Evolutionary conservation across 2,329 filamentous ascomycete genomes (phyloP), one percentile per base, ranked within the genome.

Genomic region (Fonsecaea pedrosoi): DNA sequence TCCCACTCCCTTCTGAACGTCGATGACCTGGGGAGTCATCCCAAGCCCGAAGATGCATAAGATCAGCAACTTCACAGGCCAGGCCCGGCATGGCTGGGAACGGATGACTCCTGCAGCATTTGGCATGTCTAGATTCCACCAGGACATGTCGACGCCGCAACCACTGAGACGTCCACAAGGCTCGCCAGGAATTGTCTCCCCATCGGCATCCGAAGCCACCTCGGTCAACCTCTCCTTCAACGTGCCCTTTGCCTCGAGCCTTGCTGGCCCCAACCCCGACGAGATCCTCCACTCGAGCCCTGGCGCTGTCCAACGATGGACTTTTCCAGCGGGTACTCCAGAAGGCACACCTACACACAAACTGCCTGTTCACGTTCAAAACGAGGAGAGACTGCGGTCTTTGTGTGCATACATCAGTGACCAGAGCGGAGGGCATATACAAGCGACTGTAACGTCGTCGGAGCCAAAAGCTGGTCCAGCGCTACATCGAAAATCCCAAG

Each of bases 161-260:
- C 80, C 83, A 67, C 79, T 85, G 75, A 87, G 88, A 79, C 86
- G 87, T 71, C 77, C 84, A 76, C 75, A 84, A 75, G 82, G 76
- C 60, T 73, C 76, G 42, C 71, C 76, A 25, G 77, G 86, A 65
- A 83, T 87, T 70, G 82, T 88, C 76, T 84, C 89, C 74, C 89
- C 90, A 72, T 87, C 90, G 66, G 89, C 90, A 71, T 84, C 89
- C 70, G 86, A 90, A 76, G 91, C 94, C 77, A 85, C 89, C 60
- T 89, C 88, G 72, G 92, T 98, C 79, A 92, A 96, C 80, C 90
- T 97, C 78, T 94, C 92, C 71, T 98, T 99, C 88, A 98, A 97
- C 78, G 91, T 99, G 57, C 95, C 95, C 68, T 97, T 98, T 81
- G 90, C 93, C 73, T 96, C 92, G 71, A 94, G 94, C 75, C 88